Evolutionary conservation across 2,329 filamentous ascomycete species (phyloP), one percentile per base, ranked within the genome.

Genomic region (Penicillium thymicola): DNA sequence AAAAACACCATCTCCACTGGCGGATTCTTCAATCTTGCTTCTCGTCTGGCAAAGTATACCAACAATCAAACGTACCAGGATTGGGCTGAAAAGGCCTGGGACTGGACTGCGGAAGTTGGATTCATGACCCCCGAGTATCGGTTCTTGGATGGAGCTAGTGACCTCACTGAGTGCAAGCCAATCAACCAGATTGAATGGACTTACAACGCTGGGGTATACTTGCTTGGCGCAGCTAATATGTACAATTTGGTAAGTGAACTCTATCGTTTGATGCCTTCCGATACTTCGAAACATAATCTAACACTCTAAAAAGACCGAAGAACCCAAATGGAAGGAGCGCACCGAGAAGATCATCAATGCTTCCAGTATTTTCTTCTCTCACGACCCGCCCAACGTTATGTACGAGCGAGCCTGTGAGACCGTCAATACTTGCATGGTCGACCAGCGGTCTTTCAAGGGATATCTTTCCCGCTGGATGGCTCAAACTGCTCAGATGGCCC

Each of bases 41-140:
- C 70, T 0, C 64, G 70, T 2, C 51, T 72, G 10, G 68, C 69
- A 1, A 65, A 58, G 25, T 72, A 72, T 51, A 72, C 69, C 2
- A 67, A 65, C 0, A 72, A 72, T 32, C 53, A 64, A 14, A 72
- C 70, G 1, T 72, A 72, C 46, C 62, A 61, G 0, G 69, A 89
- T 13, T 92, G 88, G 89, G 90, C 90, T 0, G 80, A 84, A 57
- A 86, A 79, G 65, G 78, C 87, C 7, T 84, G 81, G 76, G 79
- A 84, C 60, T 86, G 84, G 84, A 79, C 78, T 16, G 65, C 67
- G 7, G 70, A 67, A 25, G 75, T 83, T 9, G 81, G 81, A 3
- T 73, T 85, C 45, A 78, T 84, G 60, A 78, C 76, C 41, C 70
- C 74, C 11, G 71, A 71, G 1, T 84, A 79, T 65, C 73, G 79